These are phyloP conservation scores for Colletotrichum karsti DNA, from an alignment of 2,329 filamentous ascomycete species.

Conservation along the genomic window DNA sequence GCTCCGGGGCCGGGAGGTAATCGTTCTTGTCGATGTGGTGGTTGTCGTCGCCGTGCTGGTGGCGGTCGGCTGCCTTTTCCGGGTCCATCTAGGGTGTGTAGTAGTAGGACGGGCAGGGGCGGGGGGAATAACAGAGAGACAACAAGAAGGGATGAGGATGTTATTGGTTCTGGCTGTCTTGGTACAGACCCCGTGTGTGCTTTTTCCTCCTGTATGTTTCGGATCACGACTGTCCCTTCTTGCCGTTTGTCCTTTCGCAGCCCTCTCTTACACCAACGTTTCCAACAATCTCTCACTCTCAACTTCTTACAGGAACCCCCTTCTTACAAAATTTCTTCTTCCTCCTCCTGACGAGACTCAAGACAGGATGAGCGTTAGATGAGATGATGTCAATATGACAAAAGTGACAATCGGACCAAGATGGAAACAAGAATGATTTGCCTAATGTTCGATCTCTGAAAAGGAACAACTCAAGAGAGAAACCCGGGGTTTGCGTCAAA, in stretches of 20 bases:
- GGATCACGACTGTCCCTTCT: neutral
- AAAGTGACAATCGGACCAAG: too few relatives aligned
- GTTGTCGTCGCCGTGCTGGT: neutral
- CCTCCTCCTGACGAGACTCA: too few relatives aligned
- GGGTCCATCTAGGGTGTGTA: constrained; percentile 12
- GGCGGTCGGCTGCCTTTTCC: constrained; percentile 18
- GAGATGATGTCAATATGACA: too few relatives aligned
- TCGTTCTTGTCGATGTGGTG: neutral
- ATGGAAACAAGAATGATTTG: too few relatives aligned
- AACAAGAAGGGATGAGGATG: neutral
- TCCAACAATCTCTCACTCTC: too few relatives aligned
- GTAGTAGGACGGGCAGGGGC: neutral
- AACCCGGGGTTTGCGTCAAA: neutral
- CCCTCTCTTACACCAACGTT: too few relatives aligned
- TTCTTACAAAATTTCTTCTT: too few relatives aligned
- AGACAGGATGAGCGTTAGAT: too few relatives aligned
- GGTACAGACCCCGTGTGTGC: neutral
- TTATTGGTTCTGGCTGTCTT: neutral
- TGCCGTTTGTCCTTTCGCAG: neutral
- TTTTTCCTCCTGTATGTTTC: neutral
- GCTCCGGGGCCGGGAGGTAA: neutral
- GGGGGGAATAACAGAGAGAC: neutral
- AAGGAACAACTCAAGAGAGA: neutral
- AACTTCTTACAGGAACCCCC: too few relatives aligned
- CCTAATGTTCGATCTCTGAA: neutral